Conservation (phyloP, 306 rosid species). For the Vigna radiata region DNA sequence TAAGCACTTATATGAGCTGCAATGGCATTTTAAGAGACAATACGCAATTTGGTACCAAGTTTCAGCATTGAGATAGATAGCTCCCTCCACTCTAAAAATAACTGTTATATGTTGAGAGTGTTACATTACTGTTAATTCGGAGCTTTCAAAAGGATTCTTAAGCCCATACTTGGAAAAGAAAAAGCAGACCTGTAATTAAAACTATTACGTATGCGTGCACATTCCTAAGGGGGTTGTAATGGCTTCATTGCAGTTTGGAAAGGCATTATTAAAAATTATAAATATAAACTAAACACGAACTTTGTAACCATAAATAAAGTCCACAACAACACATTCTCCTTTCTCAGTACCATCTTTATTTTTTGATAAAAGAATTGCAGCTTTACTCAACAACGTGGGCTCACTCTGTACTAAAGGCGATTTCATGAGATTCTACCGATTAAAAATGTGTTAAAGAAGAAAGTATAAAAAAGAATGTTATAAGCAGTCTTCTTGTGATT, state of each 20-base stretch:
- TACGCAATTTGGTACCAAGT: neutral
- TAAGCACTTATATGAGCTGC: neutral
- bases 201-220: neutral
- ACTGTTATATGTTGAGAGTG: too few species aligned
- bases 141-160: conserved; percentile 13
- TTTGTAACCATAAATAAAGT: neutral
- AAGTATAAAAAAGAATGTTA: neutral
- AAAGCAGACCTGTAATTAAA: neutral
- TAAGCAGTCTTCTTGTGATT: neutral
- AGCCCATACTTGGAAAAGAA: neutral
- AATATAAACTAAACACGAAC: neutral
- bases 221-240: too few species aligned
- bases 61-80: conserved; percentile 8
- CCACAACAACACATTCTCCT: neutral
- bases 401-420: neutral
- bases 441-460: neutral
- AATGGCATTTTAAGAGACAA: neutral
- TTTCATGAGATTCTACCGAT: neutral
- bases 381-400: neutral
- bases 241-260: neutral
- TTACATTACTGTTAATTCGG: neutral
- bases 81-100: neutral
- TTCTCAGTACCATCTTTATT: neutral
- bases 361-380: neutral
- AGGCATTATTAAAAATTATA: neutral